Evolutionary conservation across 768 basidiomycete genomes (phyloP), one percentile per base, ranked within the genome.

Genomic region (Termitomyces sp.): DNA sequence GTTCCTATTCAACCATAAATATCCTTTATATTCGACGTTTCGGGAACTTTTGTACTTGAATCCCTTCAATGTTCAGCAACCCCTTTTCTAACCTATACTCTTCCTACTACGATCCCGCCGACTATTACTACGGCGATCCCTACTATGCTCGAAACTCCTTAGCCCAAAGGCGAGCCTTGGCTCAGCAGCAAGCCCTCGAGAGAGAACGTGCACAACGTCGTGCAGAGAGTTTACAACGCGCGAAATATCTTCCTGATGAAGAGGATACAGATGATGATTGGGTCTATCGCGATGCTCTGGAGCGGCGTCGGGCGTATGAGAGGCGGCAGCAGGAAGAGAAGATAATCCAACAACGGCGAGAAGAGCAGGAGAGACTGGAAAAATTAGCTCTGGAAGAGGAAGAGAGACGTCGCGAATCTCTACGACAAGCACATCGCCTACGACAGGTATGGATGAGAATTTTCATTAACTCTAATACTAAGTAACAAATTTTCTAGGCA

Each of bases 171-270:
- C 46, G 28, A 13, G 55, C 66, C 32, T 62, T 69, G 4, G 71
- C 72, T 52, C 55, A 65, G 36, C 62, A 52, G 14, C 58, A 64
- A 20, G 56, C 56, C 13, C 61, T 63, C 9, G 60, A 63, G 22
- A 59, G 63, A 43, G 22, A 64, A 36, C 57, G 63, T 16, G 59
- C 68, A 24, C 61, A 60, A 30, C 54, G 62, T 50, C 58, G 72
- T 18, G 74, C 72, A 6, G 71, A 71, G 22, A 74, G 72, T 22
- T 66, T 69, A 1, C 71, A 72, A 20, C 68, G 73, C 40, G 69
- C 72, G 11, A 69, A 72, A 52, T 79, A 76, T 56, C 71, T 79
- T 30, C 78, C 77, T 5, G 52, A 63, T 51, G 64, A 62, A 59
- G 40, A 22, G 16, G 77, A 77, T 48, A 65, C 67, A 20, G 67